A percentile compares a stretch with the other conserved stretches of the same genome.
Evolutionary conservation across 192 early-diverging fungal genomes (phyloP).

Genomic region (Backusella liffmaniae): DNA sequence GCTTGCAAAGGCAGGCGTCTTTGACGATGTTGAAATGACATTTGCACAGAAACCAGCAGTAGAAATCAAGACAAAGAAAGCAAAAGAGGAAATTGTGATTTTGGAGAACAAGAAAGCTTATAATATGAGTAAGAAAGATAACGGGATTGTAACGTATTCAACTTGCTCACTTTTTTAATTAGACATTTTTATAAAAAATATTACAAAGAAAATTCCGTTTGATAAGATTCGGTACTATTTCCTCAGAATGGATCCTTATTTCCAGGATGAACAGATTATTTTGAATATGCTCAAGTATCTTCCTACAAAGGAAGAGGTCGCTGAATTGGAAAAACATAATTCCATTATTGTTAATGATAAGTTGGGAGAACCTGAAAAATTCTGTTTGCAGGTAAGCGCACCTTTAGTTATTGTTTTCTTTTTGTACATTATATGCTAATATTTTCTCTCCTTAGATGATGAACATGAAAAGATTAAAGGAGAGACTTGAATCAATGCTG

Average conservation of each 20-base stretch:
- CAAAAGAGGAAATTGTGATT: slow-evolving; percentile 54
- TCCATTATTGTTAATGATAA: slow-evolving; percentile 54
- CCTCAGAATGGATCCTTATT: slow-evolving; percentile 60
- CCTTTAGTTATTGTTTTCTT: too few species aligned
- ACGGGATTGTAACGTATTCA: slow-evolving; percentile 3
- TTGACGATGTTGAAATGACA: slow-evolving; percentile 30
- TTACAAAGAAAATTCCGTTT: slow-evolving; percentile 62
- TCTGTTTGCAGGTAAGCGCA: slow-evolving; percentile 58
- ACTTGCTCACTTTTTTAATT: neutral
- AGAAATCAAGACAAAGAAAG: slow-evolving; percentile 29
- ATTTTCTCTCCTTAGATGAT: slow-evolving; percentile 49
- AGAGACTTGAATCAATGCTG: slow-evolving; percentile 64
- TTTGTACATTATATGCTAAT: neutral
- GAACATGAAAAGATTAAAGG: slow-evolving; percentile 70
- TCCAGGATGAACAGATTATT: slow-evolving; percentile 51
- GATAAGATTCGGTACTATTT: slow-evolving; percentile 62
- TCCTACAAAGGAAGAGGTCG: slow-evolving; percentile 66
- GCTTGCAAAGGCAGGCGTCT: slow-evolving; percentile 32
- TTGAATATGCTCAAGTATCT: slow-evolving; percentile 57
- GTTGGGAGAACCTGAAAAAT: slow-evolving; percentile 61
- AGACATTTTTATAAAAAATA: slow-evolving; percentile 31
- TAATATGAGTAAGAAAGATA: slow-evolving; percentile 45
- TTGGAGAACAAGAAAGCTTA: slow-evolving; percentile 70
- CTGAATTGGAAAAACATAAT: slow-evolving; percentile 58
- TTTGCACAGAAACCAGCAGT: slow-evolving; percentile 45